Base-by-base conservation (phyloP, 2,329 filamentous ascomycete species). In the Sporothrix dimorphospora region DNA sequence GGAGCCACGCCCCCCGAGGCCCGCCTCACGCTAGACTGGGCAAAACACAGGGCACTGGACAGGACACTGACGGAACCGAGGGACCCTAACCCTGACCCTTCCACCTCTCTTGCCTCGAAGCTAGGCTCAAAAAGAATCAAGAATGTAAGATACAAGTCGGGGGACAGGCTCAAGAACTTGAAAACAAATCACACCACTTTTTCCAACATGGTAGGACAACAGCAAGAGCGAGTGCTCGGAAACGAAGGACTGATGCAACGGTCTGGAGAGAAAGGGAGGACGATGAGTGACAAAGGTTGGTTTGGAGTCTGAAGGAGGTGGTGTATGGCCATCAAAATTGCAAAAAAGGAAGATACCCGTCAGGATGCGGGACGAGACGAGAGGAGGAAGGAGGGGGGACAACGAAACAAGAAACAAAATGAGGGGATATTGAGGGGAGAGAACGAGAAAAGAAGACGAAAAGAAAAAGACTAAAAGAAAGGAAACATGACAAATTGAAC, bases 331-430 rank as follows among this genome's bases (percentile, higher is more conserved):
- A 49, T 66, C 24, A 66, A 65, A 65, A 34, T 40, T 27, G 21
- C 8, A 27, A 21, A 66, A 47, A 49, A 66, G 40, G 24, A 66
- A 66, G 63, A 66, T 66, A 49, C 42, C 63, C 42, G 63, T 34
- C 24, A 49, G 63, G 63, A 49, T 66, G 63, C 63, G 63, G 63
- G 63, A 49, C 42, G 63, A 66, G 42, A 34, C 63, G 47, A 67
- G 42, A 67, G 63, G 40, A 67, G 24, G 45, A 45, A 19, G 40
- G 38, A 27, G 16, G n/a, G 12, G 38, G 40, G 40, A 38, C 30
- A 59, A 59, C n/a, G 38, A 69, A n/a, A 34, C 51, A 45, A 21
- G 51, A 57, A 51, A 67, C 16, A 38, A 67, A 67, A 8, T 7
- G 27, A 51, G 30, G 45, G 27, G 27, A 67, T 19, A 24, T 27